phyloP scores from a whole-genome alignment of 768 basidiomycete genomes.

The Tubosaeta sp. region DNA sequence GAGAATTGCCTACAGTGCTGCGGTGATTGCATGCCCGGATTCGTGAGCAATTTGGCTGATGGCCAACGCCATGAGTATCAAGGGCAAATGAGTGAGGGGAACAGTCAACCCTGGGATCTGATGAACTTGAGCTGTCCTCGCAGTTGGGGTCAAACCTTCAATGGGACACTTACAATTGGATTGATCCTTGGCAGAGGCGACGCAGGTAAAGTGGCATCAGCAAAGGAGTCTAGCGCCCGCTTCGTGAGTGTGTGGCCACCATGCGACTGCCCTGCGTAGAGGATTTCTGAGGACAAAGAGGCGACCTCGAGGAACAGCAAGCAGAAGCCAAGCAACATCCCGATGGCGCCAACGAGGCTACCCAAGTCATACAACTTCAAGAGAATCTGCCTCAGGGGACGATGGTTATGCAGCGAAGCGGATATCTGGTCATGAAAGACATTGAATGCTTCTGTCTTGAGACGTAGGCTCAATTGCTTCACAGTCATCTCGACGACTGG shows the following conservation, averaged over 20 bases:
- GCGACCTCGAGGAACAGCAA: constrained; percentile 36
- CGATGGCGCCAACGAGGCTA: constrained; percentile 38
- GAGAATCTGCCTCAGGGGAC: constrained; percentile 26
- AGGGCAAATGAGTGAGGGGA: constrained; percentile 65
- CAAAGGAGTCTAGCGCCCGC: constrained; percentile 10
- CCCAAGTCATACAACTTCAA: constrained; percentile 49
- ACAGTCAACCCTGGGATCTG: constrained; percentile 84
- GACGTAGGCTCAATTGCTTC: constrained; percentile 27
- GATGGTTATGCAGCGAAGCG: constrained; percentile 29
- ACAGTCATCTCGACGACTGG: constrained; percentile 19
- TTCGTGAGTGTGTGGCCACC: constrained; percentile 8
- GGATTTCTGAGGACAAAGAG: constrained; percentile 17
- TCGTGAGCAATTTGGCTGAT: constrained; percentile 74
- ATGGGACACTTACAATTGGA: constrained; percentile 29
- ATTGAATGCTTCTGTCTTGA: constrained; percentile 53
- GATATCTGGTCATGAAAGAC: constrained; percentile 43
- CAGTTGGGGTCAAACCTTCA: neutral
- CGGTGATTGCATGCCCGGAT: constrained; percentile 72
- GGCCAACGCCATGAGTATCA: constrained; percentile 59
- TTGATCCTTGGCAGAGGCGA: constrained; percentile 15
- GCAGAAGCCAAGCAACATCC: constrained; percentile 42
- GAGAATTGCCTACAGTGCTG: constrained; percentile 55
- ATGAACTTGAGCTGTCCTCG: constrained; percentile 1
- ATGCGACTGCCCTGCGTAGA: constrained; percentile 3
- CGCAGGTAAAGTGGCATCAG: neutral